Percentiles rank a stretch among this genome's conserved stretches.
Conservation (phyloP, 2,329 filamentous ascomycete species). For the Daldinia sp. region DNA sequence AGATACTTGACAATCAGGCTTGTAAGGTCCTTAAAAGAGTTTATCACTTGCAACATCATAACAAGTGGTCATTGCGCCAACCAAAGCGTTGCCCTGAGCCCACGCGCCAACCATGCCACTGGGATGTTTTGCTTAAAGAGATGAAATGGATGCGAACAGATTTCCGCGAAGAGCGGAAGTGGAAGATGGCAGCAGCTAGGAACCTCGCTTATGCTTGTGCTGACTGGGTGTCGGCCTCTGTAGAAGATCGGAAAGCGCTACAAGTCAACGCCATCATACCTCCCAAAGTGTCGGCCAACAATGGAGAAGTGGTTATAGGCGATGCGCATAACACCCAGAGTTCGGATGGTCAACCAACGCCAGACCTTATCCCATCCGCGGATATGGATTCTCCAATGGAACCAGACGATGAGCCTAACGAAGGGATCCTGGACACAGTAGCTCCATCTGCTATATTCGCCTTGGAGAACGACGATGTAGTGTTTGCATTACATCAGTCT, state of each 20-base stretch:
- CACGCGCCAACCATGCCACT: slow-evolving; percentile 79
- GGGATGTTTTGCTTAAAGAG: slow-evolving; percentile 88
- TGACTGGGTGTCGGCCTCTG: slow-evolving; percentile 77
- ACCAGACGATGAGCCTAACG: slow-evolving; percentile 56
- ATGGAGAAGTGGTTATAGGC: slow-evolving; percentile 51
- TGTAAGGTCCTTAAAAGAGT: slow-evolving; percentile 87
- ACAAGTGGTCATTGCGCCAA: slow-evolving; percentile 93
- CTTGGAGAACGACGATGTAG: slow-evolving; percentile 82
- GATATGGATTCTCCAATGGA: slow-evolving; percentile 69
- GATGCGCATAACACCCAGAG: slow-evolving; percentile 51
- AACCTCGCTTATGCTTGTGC: slow-evolving; percentile 86
- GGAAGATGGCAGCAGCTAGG: slow-evolving; percentile 86
- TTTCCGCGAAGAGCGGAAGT: slow-evolving; percentile 92
- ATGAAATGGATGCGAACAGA: slow-evolving; percentile 99
- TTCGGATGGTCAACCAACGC: slow-evolving; percentile 66
- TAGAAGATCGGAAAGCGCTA: slow-evolving; percentile 73
- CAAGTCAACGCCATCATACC: slow-evolving; percentile 73
- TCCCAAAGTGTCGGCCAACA: slow-evolving; percentile 49
- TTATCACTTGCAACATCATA: slow-evolving; percentile 89
- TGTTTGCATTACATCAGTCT: slow-evolving; percentile 81
- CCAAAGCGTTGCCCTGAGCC: slow-evolving; percentile 88
- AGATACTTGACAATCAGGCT: slow-evolving; percentile 87
- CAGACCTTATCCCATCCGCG: slow-evolving; percentile 74
- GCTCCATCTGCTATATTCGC: slow-evolving; percentile 85
- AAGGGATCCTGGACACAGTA: slow-evolving; percentile 59